These are phyloP conservation scores for Sporothrix sp. DNA, from an alignment of 2,329 filamentous ascomycete species.

Conservation along the genomic window DNA sequence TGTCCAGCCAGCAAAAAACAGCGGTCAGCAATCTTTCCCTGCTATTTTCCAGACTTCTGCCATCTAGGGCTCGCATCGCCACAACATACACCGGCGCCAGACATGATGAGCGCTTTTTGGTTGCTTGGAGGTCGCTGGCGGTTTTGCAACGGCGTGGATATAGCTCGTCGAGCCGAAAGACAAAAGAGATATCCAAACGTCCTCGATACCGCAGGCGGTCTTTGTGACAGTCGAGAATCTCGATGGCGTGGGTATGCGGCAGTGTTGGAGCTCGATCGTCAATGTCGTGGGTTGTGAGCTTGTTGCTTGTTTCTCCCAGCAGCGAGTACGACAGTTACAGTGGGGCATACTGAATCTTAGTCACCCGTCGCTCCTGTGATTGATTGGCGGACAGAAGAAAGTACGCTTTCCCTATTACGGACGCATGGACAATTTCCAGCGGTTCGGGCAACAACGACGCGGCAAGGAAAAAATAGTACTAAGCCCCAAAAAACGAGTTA, in stretches of 20 bases:
- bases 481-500: conserved; percentile 1
- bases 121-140: background rate
- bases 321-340: background rate
- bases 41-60: no score
- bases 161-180: no score
- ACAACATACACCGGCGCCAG: conserved; percentile 19
- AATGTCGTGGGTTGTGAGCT: background rate
- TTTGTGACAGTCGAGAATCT: no score
- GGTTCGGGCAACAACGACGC: conserved; percentile 10
- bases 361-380: background rate
- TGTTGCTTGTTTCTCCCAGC: background rate
- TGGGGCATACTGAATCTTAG: background rate
- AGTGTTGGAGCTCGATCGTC: background rate
- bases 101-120: conserved; percentile 20
- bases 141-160: background rate
- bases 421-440: background rate
- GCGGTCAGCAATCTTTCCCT: no score
- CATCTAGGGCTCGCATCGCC: conserved; percentile 8
- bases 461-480: conserved; percentile 10
- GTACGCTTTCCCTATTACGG: background rate
- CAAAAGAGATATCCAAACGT: background rate
- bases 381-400: background rate
- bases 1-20: conserved; percentile 26
- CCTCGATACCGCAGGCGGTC: no score
- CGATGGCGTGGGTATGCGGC: background rate